Evolutionary conservation across 345 rosid genomes (phyloP), one percentile per base, ranked within the genome.

Genomic region (Aquilaria malaccensis): DNA sequence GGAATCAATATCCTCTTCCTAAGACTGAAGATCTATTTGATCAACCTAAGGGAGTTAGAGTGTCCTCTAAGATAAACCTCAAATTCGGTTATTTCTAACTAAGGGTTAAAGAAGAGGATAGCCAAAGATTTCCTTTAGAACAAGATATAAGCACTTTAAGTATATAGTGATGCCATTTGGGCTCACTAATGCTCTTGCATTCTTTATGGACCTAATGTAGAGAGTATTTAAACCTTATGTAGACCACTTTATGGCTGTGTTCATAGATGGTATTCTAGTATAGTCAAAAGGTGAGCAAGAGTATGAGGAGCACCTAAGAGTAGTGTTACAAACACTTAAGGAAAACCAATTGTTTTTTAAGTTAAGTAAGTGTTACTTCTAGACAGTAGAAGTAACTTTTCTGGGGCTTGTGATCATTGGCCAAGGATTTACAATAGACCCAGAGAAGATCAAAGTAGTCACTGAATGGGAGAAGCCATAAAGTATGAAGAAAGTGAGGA

Each of bases 141-240:
- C 1, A 22, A 22, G 22, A 22, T 22, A 22, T 22, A 22, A 22
- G 1, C 22, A 22, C 22, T 22, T 22, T 22, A 22, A 22, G 22
- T 22, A 22, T 22, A 22, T 22, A 22, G 22, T 22, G 11, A 7
- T 53, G 63, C 30, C 62, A 22, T 67, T 74, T 49, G 45, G 56
- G 5, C 52, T 62, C 14, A 55, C 52, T 13, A 50, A 46, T 46
- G 49, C 49, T 6, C 49, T 11, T 22, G 1, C 22, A 22, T 22
- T 22, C 22, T 22, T 22, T 22, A 22, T 22, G 22, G 22, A 22
- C 22, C 22, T 22, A 22, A 22, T 22, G 22, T 22, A 22, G 22
- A 22, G 22, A 22, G 22, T 22, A 22, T 22, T 46, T 6, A 6
- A 46, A 46, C 49, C 7, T 46, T 46, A 50, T 13, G n/a, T 50